Evolutionary conservation across 1,139 yeast species (phyloP).

Genomic region (Hansenula lynferdii): DNA sequence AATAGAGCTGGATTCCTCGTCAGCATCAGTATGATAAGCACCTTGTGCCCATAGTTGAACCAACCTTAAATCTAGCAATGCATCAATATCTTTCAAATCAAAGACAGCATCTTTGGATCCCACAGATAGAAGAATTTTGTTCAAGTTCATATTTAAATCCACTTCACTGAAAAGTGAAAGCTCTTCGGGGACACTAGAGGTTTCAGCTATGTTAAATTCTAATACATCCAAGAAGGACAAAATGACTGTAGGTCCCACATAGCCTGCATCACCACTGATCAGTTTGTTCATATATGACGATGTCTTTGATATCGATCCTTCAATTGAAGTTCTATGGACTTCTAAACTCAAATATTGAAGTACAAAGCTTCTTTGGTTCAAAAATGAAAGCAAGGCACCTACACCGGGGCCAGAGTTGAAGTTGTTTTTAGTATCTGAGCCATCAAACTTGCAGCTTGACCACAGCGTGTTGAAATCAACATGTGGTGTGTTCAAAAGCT

Average conservation of each 20-base stretch:
- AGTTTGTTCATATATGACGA: slow-evolving; percentile 49
- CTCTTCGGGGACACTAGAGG: slow-evolving; percentile 26
- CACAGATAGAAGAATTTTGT: slow-evolving; percentile 23
- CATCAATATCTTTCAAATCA: slow-evolving; percentile 26
- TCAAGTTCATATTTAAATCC: slow-evolving; percentile 29
- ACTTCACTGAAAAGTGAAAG: slow-evolving; percentile 30
- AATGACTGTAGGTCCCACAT: slow-evolving; percentile 50
- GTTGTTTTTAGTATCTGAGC: slow-evolving; percentile 33
- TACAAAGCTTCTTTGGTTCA: slow-evolving; percentile 55
- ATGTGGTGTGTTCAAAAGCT: slow-evolving; percentile 46
- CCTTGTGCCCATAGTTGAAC: slow-evolving; percentile 18
- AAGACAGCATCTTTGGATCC: slow-evolving; percentile 25
- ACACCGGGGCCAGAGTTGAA: slow-evolving; percentile 34
- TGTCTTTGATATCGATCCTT: slow-evolving; percentile 50
- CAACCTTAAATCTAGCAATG: slow-evolving; percentile 25
- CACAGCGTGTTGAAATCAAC: slow-evolving; percentile 44
- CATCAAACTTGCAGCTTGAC: slow-evolving; percentile 44
- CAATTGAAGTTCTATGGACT: slow-evolving; percentile 52
- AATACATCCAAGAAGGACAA: slow-evolving; percentile 66
- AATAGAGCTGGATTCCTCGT: slow-evolving; percentile 10
- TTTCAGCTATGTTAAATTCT: slow-evolving; percentile 40
- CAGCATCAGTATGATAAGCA: slow-evolving; percentile 12
- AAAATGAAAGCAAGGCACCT: slow-evolving; percentile 56
- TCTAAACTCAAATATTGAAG: slow-evolving; percentile 71
- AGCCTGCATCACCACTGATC: slow-evolving; percentile 32